Base-by-base conservation (phyloP, 2,329 filamentous ascomycete genomes). In the Chrysosporium keratinophilum region DNA sequence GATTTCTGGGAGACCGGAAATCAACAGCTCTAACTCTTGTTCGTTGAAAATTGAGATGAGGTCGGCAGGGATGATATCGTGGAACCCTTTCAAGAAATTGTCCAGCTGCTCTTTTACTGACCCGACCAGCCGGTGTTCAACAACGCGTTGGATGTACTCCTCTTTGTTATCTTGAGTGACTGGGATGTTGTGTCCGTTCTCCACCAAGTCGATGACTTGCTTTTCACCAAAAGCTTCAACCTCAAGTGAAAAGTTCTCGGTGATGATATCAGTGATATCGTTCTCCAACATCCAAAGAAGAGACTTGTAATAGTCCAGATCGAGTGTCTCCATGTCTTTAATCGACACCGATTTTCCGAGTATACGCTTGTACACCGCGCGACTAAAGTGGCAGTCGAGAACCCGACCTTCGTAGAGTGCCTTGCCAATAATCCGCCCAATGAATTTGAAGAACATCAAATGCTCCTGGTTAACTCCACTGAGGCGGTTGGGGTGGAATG, bases 131-230 rank as follows among this genome's bases (percentile, higher is more conserved):
- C 88, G 90, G 74, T 96, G 89, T 71, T 98, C 91, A 9, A 96
- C 91, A 44, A 98, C 87, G 48, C 90, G 77, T 56, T 91, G 88
- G 53, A 98, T 88, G 67, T 97, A 98, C 60, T 98, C 91, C 60
- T 95, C 87, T 78, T 98, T 98, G 74, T 98, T 98, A 61, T 97
- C 90, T 64, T 98, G 88, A 0, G 91, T 97, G 54, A 98, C 93
- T 0, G 88, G 79, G 58, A 97, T 87, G 68, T 97, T 89, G 65
- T 87, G 87, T 46, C 93, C 93, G 64, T 94, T 84, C 33, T 85
- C 82, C 58, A 90, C 81, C 46, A 98, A 80, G 67, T 98, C 93
- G 46, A 95, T 84, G 12, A 87, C 83, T 67, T 87, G 86, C 48
- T 83, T 88, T 58, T 89, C 88, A 58, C 93, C 93, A 69, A 98